Conservation (phyloP, 2,329 filamentous ascomycete genomes). For the Sporothrix inflata region DNA sequence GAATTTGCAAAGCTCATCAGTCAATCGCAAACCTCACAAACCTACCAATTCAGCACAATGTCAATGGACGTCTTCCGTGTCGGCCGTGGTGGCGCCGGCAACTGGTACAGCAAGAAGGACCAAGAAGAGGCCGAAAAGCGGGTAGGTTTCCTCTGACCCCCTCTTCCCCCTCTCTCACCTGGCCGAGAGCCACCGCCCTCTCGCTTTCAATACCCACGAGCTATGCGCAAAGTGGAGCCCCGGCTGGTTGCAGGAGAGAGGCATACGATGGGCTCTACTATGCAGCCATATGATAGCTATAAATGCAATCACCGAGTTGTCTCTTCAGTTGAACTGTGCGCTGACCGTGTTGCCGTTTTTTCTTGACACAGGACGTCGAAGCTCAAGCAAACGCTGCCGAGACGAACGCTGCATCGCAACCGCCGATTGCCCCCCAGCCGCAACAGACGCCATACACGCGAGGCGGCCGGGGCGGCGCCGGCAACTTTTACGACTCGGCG, state of each 20-base stretch:
- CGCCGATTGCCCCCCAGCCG: slow-evolving; percentile 33
- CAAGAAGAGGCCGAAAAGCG: slow-evolving; percentile 48
- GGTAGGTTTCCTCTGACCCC: slow-evolving; percentile 22
- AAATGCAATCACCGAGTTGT: neutral
- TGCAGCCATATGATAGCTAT: neutral
- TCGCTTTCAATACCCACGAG: neutral
- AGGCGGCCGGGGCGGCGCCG: slow-evolving; percentile 63
- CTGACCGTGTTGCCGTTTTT: neutral
- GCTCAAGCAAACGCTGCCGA: slow-evolving; percentile 40
- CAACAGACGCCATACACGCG: slow-evolving; percentile 43
- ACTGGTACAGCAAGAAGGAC: slow-evolving; percentile 60
- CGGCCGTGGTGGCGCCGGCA: slow-evolving; percentile 67
- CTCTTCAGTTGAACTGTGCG: neutral
- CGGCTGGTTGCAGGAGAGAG: neutral
- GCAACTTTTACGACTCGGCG: slow-evolving; percentile 57
- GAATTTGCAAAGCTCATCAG: neutral
- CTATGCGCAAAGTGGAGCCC: slow-evolving; percentile 15
- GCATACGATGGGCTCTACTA: neutral
- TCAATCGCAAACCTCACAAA: neutral
- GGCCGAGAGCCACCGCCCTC: neutral
- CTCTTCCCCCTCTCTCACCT: neutral
- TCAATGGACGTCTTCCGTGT: slow-evolving; percentile 53
- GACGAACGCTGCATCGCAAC: neutral
- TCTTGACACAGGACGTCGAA: slow-evolving; percentile 45
- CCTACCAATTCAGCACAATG: slow-evolving; percentile 31